Conservation (phyloP, 495 filamentous ascomycete genomes). For the Podospora tetraspora region DNA sequence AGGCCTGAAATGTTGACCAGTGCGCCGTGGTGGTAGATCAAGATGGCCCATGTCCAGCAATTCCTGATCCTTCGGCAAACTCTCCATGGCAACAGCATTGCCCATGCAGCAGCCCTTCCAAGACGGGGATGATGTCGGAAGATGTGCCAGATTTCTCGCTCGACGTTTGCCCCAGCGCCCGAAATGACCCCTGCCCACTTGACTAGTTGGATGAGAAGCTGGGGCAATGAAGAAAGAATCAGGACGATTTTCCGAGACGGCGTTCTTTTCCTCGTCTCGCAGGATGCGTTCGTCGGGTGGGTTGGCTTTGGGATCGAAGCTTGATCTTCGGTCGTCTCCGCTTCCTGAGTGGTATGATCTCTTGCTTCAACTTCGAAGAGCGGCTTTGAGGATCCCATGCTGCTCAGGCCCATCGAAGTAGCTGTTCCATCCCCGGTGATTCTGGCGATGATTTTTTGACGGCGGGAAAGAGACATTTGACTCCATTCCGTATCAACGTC, state of each 20-base stretch:
- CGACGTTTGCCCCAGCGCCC: conserved; percentile 19
- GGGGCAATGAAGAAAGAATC: background rate
- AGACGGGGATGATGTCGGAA: conserved; percentile 9
- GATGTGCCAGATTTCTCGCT: conserved; percentile 26
- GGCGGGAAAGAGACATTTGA: conserved; percentile 1
- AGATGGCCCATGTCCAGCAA: conserved; percentile 17
- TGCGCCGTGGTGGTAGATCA: conserved; percentile 21
- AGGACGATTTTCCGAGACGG: background rate
- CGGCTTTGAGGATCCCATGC: background rate
- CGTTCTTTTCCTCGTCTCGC: background rate
- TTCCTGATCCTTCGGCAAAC: conserved; percentile 18
- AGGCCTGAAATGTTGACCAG: conserved; percentile 23
- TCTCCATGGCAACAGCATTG: conserved; percentile 16
- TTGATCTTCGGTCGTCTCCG: background rate
- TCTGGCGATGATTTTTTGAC: conserved; percentile 16
- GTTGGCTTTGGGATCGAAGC: background rate
- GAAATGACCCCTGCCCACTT: conserved; percentile 27
- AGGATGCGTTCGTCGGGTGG: background rate
- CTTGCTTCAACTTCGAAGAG: background rate
- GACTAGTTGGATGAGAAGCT: conserved; percentile 6
- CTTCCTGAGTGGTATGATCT: fast-evolving
- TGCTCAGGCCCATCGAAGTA: background rate
- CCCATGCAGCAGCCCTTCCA: conserved; percentile 5
- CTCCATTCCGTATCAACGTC: conserved; percentile 21
- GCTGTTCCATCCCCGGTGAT: conserved; percentile 6